phyloP scores from a whole-genome alignment of 2,329 filamentous ascomycete genomes.

The Fusarium agapanthi region DNA sequence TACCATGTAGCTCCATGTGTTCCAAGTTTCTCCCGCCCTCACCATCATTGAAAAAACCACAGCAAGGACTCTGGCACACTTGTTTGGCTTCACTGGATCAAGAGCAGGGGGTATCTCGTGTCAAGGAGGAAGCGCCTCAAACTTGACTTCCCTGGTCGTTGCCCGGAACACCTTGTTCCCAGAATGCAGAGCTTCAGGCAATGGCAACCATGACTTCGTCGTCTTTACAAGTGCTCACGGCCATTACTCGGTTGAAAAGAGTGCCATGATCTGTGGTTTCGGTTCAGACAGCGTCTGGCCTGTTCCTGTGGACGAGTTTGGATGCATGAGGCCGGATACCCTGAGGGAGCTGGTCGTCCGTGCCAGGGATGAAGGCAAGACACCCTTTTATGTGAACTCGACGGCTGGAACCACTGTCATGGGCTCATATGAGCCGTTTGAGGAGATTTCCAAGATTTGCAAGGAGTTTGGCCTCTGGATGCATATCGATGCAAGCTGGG shows the following conservation, averaged over 20 bases:
- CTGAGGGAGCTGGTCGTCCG: constrained; percentile 70
- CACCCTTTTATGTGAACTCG: constrained; percentile 93
- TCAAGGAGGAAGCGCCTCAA: constrained; percentile 85
- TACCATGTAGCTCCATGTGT: constrained; percentile 70
- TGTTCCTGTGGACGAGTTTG: constrained; percentile 77
- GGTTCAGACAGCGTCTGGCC: constrained; percentile 77
- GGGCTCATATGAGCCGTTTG: constrained; percentile 86
- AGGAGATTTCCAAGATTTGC: constrained; percentile 75
- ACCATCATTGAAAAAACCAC: constrained; percentile 89
- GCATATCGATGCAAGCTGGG: constrained; percentile 94
- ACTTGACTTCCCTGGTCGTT: constrained; percentile 84
- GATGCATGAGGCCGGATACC: constrained; percentile 74
- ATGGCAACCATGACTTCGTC: constrained; percentile 72
- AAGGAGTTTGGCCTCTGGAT: constrained; percentile 81
- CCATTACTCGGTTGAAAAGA: constrained; percentile 95
- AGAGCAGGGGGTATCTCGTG: constrained; percentile 78
- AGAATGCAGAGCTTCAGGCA: constrained; percentile 77
- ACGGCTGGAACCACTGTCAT: constrained; percentile 95
- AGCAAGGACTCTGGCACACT: constrained; percentile 72
- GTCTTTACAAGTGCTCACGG: constrained; percentile 90
- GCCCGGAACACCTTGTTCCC: constrained; percentile 89
- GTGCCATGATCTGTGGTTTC: constrained; percentile 88
- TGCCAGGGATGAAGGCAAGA: constrained; percentile 73
- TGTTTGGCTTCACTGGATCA: constrained; percentile 80
- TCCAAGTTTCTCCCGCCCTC: constrained; percentile 89